Conservation (phyloP, 2,329 filamentous ascomycete genomes). For the Alternaria sp. region DNA sequence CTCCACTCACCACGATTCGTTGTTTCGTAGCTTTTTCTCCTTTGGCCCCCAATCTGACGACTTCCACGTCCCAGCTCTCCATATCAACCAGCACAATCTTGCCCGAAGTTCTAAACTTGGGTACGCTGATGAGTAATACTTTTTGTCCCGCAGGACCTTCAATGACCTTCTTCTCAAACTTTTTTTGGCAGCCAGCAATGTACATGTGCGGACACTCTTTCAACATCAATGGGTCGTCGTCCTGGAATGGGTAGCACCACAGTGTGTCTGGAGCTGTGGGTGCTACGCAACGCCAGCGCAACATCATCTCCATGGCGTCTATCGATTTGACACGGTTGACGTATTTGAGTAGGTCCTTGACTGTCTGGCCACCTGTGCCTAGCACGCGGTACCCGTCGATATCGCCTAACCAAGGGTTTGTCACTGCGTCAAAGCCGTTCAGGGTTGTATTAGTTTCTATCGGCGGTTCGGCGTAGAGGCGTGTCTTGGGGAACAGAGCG, state of each 20-base stretch:
- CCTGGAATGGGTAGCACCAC: conserved; percentile 96
- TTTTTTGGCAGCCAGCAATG: conserved; percentile 85
- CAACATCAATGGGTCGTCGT: conserved; percentile 89
- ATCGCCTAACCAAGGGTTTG: conserved; percentile 92
- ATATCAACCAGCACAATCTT: conserved; percentile 84
- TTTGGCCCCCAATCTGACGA: conserved; percentile 55
- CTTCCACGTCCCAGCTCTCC: conserved; percentile 82
- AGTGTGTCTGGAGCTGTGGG: conserved; percentile 96
- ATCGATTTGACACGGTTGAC: conserved; percentile 79
- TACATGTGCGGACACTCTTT: conserved; percentile 87
- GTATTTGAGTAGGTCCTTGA: conserved; percentile 94
- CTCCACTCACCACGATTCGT: not conserved
- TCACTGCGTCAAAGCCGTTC: conserved; percentile 86
- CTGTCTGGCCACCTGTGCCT: conserved; percentile 88
- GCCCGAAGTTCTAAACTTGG: conserved; percentile 78
- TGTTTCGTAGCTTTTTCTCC: not conserved
- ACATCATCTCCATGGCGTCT: conserved; percentile 92
- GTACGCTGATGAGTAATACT: conserved; percentile 82
- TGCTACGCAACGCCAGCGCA: conserved; percentile 88
- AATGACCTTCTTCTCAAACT: conserved; percentile 76
- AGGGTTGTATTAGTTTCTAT: conserved; percentile 50
- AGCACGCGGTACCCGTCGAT: conserved; percentile 89
- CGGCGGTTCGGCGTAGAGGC: conserved; percentile 69
- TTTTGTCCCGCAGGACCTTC: conserved; percentile 70
- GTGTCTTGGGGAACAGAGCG: conserved; percentile 83